Evolutionary conservation across 352 stramenopile genomes (phyloP), one percentile per base, ranked within the genome.

Genomic region (Phytophthora tubulina): DNA sequence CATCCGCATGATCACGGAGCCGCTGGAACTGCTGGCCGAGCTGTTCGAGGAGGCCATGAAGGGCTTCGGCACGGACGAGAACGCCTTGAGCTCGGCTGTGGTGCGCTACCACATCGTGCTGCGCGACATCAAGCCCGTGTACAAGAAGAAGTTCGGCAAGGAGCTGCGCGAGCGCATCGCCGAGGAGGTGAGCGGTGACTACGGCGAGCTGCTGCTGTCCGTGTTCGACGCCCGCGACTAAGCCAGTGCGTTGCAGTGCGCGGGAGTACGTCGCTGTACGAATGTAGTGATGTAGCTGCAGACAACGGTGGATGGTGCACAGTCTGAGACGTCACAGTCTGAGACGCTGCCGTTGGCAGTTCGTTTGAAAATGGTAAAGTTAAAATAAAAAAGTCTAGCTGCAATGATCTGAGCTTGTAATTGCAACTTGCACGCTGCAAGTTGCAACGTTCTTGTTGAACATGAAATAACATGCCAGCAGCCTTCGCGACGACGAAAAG

Each of bases 61-160:
- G 76, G 79, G 84, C 51, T 85, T 89, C 33, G 87, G 87, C 70
- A 93, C 83, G 27, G 79, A 92, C 64, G 85, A 93, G 73, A 78
- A 92, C 44, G 86, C 77, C 30, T 70, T 95, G 53, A 85, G 76
- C 62, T 71, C 78, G 15, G 76, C 76, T 15, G 65, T 96, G 42
- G 87, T 96, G 67, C 89, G 89, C 50, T 96, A 96, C 80, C 84
- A 94, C 75, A 88, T 87, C 32, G 84, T 94, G 60, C 78, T 94
- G 44, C 81, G 84, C 46, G 84, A 95, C 70, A 86, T 96, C 76
- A 91, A 92, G 72, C 79, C 88, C 38, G 86, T 79, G 38, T 96
- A 93, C 81, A 89, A 94, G 85, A 89, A 92, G 69, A 84, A 79
- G 71, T 96, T 86, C 77, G 77, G 74, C 57, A 92, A 90, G 81